Evolutionary conservation across 116 monocot species (phyloP).

Genomic region (Papilionanthe hybrid): DNA sequence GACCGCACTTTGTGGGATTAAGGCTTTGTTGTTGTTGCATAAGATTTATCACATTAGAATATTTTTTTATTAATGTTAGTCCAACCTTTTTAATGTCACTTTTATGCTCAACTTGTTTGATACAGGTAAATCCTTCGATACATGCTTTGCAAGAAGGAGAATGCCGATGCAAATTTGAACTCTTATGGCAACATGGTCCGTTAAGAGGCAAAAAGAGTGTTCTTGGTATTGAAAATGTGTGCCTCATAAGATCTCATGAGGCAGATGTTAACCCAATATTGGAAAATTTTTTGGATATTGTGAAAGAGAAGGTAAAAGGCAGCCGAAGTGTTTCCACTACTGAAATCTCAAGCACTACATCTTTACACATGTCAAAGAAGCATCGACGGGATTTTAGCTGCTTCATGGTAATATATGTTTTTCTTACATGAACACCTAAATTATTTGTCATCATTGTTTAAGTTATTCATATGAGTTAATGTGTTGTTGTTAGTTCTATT

Average conservation of each 20-base stretch:
- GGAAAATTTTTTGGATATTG: slow-evolving; percentile 1
- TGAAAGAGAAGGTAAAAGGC: background rate
- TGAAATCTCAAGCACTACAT: background rate
- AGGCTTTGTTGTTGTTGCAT: too few relatives aligned
- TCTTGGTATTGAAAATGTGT: slow-evolving; percentile 1
- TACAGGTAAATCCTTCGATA: slow-evolving; percentile 12
- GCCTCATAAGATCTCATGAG: background rate
- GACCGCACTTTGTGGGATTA: too few relatives aligned
- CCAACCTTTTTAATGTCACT: background rate
- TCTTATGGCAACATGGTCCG: slow-evolving; percentile 5
- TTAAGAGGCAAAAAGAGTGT: background rate
- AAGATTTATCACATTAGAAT: background rate
- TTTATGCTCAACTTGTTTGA: background rate
- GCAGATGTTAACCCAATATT: background rate
- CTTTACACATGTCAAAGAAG: background rate
- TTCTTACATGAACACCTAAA: background rate
- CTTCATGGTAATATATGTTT: background rate
- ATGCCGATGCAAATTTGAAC: slow-evolving; percentile 5
- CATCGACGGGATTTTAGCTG: background rate
- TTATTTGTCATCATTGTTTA: slow-evolving; percentile 1
- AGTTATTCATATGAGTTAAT: background rate
- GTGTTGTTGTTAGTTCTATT: background rate
- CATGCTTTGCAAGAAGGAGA: slow-evolving; percentile 8
- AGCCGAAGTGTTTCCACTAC: background rate
- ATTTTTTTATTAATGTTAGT: background rate